phyloP scores from a whole-genome alignment of 2,329 filamentous ascomycete genomes.

The Neofusicoccum sp. region DNA sequence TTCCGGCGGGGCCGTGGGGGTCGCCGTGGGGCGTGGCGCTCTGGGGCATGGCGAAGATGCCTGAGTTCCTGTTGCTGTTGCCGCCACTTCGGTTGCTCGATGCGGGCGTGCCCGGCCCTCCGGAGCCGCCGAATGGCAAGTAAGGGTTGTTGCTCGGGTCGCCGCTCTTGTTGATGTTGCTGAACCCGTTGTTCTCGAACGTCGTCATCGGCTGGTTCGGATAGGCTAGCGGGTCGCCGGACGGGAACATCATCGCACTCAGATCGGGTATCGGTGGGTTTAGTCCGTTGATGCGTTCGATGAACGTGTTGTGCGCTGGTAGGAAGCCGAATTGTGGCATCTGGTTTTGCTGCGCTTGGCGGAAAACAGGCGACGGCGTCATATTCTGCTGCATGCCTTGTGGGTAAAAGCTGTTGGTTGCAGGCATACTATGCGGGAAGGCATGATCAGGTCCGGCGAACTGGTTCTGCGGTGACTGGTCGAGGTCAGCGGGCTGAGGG shows the following conservation, averaged over 20 bases:
- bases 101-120: neutral
- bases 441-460: neutral
- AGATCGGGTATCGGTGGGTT: conserved; percentile 63
- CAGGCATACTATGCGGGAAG: conserved; percentile 8
- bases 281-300: conserved; percentile 29
- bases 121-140: neutral
- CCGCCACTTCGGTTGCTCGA: neutral
- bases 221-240: conserved; percentile 74
- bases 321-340: conserved; percentile 20
- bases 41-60: conserved; percentile 8
- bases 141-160: neutral
- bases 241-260: conserved; percentile 77
- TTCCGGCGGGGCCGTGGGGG: neutral
- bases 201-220: conserved; percentile 71
- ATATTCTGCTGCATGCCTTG: conserved; percentile 5
- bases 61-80: conserved; percentile 1
- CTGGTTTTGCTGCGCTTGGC: neutral
- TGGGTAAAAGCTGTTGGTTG: neutral
- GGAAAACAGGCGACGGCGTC: conserved; percentile 5
- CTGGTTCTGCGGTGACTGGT: neutral
- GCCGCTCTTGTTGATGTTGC: conserved; percentile 20
- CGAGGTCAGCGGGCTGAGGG: conserved; percentile 28
- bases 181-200: conserved; percentile 42
- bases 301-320: conserved; percentile 30
- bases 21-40: conserved; percentile 11